Evolutionary conservation across 495 filamentous ascomycete species (phyloP).

Genomic region (Penicillium pancosmium): DNA sequence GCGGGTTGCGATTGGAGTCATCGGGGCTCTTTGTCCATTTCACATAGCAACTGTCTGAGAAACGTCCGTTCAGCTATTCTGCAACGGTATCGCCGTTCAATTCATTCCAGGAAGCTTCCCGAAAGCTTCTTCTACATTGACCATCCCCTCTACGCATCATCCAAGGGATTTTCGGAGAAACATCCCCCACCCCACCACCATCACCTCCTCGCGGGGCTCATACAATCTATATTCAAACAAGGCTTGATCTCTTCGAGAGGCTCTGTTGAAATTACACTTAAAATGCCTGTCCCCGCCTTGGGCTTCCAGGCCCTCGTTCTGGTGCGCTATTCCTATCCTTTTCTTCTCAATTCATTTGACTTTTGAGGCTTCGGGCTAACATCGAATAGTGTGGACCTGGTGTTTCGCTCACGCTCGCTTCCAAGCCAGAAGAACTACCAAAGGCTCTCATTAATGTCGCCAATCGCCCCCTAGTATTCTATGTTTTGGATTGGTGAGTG

Average conservation of each 20-base stretch:
- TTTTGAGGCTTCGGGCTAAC: not conserved
- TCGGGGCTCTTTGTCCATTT: not conserved
- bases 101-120: not conserved
- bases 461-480: constrained; percentile 96
- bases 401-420: constrained; percentile 69
- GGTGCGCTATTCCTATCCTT: constrained; percentile 74
- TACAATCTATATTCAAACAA: not conserved
- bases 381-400: constrained; percentile 3
- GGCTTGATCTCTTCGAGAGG: not conserved
- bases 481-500: constrained; percentile 41
- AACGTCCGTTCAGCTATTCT: too few species aligned
- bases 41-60: too few species aligned
- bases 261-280: not conserved
- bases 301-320: constrained; percentile 94
- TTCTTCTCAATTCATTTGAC: constrained; percentile 54
- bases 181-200: not conserved
- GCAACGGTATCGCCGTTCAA: not conserved
- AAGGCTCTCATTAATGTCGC: constrained; percentile 92
- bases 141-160: not conserved
- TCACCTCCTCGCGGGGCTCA: not conserved
- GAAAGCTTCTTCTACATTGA: not conserved
- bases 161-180: not conserved
- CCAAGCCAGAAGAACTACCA: constrained; percentile 71
- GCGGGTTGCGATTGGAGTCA: constrained; percentile 19
- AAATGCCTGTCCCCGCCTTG: constrained; percentile 63